These are phyloP conservation scores for Colletotrichum horii DNA, from an alignment of 2,329 filamentous ascomycete species.

Conservation along the genomic window DNA sequence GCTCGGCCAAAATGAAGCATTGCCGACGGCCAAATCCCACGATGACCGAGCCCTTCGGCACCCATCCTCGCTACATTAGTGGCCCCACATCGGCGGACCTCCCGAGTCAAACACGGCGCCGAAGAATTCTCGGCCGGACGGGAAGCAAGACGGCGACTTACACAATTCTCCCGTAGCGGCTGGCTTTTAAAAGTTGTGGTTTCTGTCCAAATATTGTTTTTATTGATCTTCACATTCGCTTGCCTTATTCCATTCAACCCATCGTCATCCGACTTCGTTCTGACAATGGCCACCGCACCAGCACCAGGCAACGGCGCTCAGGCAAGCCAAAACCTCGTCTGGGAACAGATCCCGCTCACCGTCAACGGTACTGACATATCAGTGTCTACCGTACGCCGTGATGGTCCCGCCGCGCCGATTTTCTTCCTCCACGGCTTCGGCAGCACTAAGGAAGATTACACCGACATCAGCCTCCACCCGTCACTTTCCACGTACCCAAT, in stretches of 20 bases:
- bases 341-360: neutral
- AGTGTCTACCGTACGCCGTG: conserved; percentile 7
- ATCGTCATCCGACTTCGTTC: neutral
- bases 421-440: conserved; percentile 31
- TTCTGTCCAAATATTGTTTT: too few relatives aligned
- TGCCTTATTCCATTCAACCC: too few relatives aligned
- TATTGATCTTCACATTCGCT: too few relatives aligned
- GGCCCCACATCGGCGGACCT: neutral
- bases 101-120: neutral
- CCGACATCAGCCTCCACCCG: conserved; percentile 24
- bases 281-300: neutral
- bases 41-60: neutral
- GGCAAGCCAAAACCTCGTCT: neutral
- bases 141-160: neutral
- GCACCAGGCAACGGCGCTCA: neutral
- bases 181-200: neutral
- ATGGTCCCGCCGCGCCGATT: neutral
- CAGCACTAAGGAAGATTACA: conserved; percentile 30
- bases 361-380: conserved; percentile 24
- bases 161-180: neutral
- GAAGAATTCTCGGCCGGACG: neutral
- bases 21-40: neutral
- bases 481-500: conserved; percentile 21
- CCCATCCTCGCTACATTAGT: neutral
- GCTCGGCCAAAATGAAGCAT: neutral